Evolutionary conservation across 371 early-diverging fungal species (phyloP).

Genomic region (Mortierella sp.): DNA sequence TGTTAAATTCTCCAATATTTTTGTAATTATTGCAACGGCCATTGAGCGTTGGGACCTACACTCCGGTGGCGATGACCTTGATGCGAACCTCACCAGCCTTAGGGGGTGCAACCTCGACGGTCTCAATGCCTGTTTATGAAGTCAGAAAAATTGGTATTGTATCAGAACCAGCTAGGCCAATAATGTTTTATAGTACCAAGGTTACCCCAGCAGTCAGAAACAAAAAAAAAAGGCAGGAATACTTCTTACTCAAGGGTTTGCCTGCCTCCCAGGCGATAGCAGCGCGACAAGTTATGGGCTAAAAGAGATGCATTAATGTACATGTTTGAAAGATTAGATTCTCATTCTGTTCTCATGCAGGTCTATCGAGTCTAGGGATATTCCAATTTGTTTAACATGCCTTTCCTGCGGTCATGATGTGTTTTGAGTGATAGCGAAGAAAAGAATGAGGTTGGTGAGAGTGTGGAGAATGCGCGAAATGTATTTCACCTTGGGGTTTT

Average conservation of each 20-base stretch:
- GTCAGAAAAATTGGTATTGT: background rate
- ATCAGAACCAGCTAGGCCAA: background rate
- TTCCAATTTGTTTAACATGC: constrained; percentile 1
- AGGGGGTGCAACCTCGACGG: constrained; percentile 93
- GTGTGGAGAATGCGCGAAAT: too few species aligned
- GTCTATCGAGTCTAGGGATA: background rate
- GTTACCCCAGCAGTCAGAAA: background rate
- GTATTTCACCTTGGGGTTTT: too few species aligned
- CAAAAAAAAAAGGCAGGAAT: background rate
- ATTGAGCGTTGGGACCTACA: constrained; percentile 62
- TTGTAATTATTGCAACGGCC: background rate
- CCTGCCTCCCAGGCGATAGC: constrained; percentile 96
- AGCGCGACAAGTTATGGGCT: constrained; percentile 93
- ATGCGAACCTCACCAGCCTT: constrained; percentile 96
- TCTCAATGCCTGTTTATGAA: constrained; percentile 79
- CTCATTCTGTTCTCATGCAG: background rate
- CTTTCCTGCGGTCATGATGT: constrained; percentile 54
- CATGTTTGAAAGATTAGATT: background rate
- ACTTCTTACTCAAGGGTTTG: constrained; percentile 86
- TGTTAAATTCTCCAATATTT: background rate
- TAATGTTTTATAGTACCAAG: too few species aligned
- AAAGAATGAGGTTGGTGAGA: background rate
- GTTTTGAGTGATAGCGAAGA: background rate
- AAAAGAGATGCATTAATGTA: background rate
- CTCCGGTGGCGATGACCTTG: constrained; percentile 91